Evolutionary conservation across 225 moss, liverwort and hornwort genomes (phyloP).

Genomic region (Polytrichum commune): DNA sequence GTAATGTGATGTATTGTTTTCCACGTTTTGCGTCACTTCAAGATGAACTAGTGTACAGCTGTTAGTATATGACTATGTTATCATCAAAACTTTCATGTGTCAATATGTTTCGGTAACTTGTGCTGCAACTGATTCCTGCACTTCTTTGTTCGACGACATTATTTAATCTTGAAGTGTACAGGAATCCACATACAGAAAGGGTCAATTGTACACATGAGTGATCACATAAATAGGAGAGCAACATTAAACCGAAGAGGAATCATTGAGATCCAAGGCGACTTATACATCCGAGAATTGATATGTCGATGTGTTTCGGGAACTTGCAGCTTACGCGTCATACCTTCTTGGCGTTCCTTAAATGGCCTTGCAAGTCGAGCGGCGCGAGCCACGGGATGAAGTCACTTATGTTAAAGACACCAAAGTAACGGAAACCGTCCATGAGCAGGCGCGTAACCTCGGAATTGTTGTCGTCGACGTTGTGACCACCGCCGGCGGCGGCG

Average conservation of each 20-base stretch:
- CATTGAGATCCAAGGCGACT: background rate
- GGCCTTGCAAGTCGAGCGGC: conserved; percentile 8
- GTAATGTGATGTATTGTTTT: too few species aligned
- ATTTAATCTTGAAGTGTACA: too few species aligned
- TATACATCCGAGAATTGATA: background rate
- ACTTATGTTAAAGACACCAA: conserved; percentile 1
- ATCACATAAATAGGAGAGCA: background rate
- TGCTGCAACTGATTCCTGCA: too few species aligned
- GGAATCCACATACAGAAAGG: too few species aligned
- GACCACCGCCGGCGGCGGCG: background rate
- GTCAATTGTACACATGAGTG: background rate
- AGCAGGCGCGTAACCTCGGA: conserved; percentile 2
- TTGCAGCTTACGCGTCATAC: background rate
- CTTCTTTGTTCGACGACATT: too few species aligned
- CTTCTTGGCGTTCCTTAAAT: conserved; percentile 2
- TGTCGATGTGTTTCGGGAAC: background rate
- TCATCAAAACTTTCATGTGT: too few species aligned
- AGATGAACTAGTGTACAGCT: too few species aligned
- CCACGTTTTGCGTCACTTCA: too few species aligned
- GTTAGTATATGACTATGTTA: too few species aligned
- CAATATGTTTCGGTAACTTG: too few species aligned
- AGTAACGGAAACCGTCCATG: conserved; percentile 2
- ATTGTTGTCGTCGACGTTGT: background rate
- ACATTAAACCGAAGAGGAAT: background rate
- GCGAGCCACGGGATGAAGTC: conserved; percentile 5